Evolutionary conservation across 2,329 filamentous ascomycete species (phyloP), one percentile per base, ranked within the genome.

Genomic region (Penicillium brasilianum): DNA sequence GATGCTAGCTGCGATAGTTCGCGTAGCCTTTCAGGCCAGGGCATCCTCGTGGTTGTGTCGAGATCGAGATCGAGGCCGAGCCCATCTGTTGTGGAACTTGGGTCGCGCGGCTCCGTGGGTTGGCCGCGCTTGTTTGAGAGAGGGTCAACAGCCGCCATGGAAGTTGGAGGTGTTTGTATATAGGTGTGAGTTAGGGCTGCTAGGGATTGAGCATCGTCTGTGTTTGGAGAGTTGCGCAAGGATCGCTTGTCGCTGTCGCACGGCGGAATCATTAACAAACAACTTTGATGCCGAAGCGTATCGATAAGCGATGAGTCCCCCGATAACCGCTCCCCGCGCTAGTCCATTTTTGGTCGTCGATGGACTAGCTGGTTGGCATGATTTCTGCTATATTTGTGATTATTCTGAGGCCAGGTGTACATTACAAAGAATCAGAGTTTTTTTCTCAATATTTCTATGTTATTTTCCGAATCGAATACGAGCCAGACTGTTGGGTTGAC

Each of bases 1-100:
- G 71, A 70, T n/a, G 76, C 55, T 20, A 71, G 66, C 25, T 64
- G 62, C 2, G 75, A 72, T 14, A 80, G 64, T 53, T 73, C 72
- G 48, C 72, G 68, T 6, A 80, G 69, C 7, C 71, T 66, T 28
- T 67, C 61, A 20, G 66, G 60, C 60, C 66, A 63, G 39, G 62
- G 49, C 4, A 32, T 53, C 58, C 53, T 52, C 14, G 46, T 52
- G 16, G 41, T 13, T 36, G n/a, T 18, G 43, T 34, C 14, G 39
- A 39, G 50, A 52, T 34, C 34, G 46, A 50, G 50, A 39, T 22
- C 34, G 46, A 50, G 46, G n/a, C 28, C 58, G 53, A 55, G 61
- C 20, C 25, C 39, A 50, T 56, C 52, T 58, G 55, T 34, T 36
- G 58, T 58, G 46, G 58, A 57, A 53, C 61, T 58, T 25, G 54